Percentiles rank a stretch among this genome's conserved stretches.
These are phyloP conservation scores for Paecilomyces sp. DNA, from an alignment of 2,329 filamentous ascomycete species.

Conservation along the genomic window DNA sequence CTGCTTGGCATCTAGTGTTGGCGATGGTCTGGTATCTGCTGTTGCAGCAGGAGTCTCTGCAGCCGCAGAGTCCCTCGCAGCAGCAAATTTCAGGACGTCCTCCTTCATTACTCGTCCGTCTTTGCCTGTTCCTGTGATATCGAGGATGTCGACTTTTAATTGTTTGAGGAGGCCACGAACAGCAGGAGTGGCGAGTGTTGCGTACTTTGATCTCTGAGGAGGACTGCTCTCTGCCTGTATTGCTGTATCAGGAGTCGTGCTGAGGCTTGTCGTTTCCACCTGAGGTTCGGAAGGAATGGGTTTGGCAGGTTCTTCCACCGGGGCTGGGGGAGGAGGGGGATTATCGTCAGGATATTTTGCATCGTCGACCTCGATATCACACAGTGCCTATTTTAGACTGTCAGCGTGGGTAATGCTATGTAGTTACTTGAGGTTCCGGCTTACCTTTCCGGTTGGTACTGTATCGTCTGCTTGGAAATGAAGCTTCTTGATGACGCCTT, in stretches of 20 bases:
- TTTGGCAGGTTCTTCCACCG: conserved; percentile 17
- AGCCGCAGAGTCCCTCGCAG: conserved; percentile 40
- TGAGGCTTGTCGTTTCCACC: conserved; percentile 10
- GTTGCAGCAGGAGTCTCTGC: conserved; percentile 14
- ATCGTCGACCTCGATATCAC: conserved; percentile 89
- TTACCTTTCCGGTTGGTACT: conserved; percentile 76
- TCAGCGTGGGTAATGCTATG: conserved; percentile 6
- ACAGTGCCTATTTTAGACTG: conserved; percentile 56
- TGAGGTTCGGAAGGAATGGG: conserved; percentile 9
- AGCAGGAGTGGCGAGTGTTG: conserved; percentile 79
- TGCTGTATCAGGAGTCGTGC: conserved; percentile 5
- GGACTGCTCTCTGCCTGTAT: conserved; percentile 4
- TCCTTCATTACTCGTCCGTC: conserved; percentile 90
- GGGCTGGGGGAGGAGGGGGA: conserved; percentile 18
- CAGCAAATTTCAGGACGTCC: conserved; percentile 69
- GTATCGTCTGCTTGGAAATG: conserved; percentile 95
- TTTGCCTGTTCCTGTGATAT: conserved; percentile 77
- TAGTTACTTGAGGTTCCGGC: background rate
- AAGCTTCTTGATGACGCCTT: conserved; percentile 91
- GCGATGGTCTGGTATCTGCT: conserved; percentile 17
- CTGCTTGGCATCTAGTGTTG: conserved; percentile 42
- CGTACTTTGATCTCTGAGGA: conserved; percentile 50
- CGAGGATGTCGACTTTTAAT: conserved; percentile 66
- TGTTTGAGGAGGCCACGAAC: conserved; percentile 84
- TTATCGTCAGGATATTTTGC: conserved; percentile 59